These are phyloP conservation scores for Tetracladium maxilliforme DNA, from an alignment of 2,329 filamentous ascomycete species.

Conservation along the genomic window DNA sequence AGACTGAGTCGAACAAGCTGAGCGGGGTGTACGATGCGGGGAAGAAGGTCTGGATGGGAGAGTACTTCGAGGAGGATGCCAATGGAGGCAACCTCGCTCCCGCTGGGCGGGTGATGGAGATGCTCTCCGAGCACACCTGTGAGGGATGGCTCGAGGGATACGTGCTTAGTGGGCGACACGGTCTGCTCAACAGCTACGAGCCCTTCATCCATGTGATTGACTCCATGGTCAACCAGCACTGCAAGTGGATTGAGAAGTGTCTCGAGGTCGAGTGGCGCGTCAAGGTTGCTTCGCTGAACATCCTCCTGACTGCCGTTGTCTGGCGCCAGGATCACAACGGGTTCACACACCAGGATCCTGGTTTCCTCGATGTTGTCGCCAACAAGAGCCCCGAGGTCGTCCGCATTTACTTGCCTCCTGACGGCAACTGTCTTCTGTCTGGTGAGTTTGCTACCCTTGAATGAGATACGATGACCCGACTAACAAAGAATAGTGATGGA, in stretches of 20 bases:
- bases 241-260: conserved; percentile 75
- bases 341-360: conserved; percentile 70
- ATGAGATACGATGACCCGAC: not conserved
- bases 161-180: conserved; percentile 59
- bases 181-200: conserved; percentile 68
- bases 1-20: conserved; percentile 73
- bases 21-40: conserved; percentile 54
- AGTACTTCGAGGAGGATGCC: conserved; percentile 61
- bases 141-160: conserved; percentile 76
- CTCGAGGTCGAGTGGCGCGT: conserved; percentile 66
- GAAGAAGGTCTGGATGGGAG: conserved; percentile 70
- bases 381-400: conserved; percentile 73
- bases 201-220: conserved; percentile 75
- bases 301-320: conserved; percentile 63
- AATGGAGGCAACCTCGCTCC: conserved; percentile 60
- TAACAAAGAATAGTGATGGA: conserved; percentile 36
- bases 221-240: conserved; percentile 77
- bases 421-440: conserved; percentile 64
- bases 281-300: conserved; percentile 63
- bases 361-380: conserved; percentile 64
- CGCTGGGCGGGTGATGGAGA: conserved; percentile 66
- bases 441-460: no score
- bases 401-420: conserved; percentile 67
- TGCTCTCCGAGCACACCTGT: conserved; percentile 67
- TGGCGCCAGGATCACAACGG: conserved; percentile 78